A percentile compares a stretch with the other conserved stretches of the same genome.
These are phyloP conservation scores for Glebionis coronaria DNA, from an alignment of 129 eudicot species.

Conservation along the genomic window DNA sequence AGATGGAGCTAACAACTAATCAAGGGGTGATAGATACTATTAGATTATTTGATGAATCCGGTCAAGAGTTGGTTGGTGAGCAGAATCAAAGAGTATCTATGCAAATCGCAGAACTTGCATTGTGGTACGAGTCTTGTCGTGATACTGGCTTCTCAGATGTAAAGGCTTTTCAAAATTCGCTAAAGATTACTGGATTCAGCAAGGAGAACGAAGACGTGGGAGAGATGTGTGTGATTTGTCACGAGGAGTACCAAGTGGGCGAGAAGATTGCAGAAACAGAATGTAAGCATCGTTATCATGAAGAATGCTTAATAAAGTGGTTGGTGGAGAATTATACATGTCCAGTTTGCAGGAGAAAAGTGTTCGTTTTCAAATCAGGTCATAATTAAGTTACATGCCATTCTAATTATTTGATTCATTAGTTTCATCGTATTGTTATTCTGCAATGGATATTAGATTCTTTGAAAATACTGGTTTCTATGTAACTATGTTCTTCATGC, in stretches of 20 bases:
- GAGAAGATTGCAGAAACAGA: not conserved
- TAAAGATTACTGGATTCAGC: not conserved
- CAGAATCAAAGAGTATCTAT: not conserved
- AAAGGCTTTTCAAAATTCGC: not conserved
- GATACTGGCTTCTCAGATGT: not conserved
- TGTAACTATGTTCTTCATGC: too few relatives aligned
- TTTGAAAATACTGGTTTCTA: too few relatives aligned
- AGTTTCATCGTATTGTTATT: too few relatives aligned
- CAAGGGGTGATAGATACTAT: not conserved
- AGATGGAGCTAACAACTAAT: not conserved
- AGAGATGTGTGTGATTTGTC: slow-evolving; percentile 17
- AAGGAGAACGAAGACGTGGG: not conserved
- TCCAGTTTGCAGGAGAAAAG: slow-evolving; percentile 4
- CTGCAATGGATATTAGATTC: too few relatives aligned
- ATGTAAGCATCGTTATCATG: slow-evolving; percentile 8
- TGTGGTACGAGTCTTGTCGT: not conserved
- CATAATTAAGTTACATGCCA: too few relatives aligned
- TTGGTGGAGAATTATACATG: not conserved
- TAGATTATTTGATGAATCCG: not conserved
- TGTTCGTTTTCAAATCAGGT: too few relatives aligned
- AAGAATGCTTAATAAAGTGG: slow-evolving; percentile 3
- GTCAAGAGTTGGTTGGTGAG: not conserved
- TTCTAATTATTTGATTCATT: too few relatives aligned
- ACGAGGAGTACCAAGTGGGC: not conserved
- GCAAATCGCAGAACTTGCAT: not conserved